Base-by-base conservation (phyloP, 1,284 basidiomycete species). In the Taiwanofungus camphoratus region DNA sequence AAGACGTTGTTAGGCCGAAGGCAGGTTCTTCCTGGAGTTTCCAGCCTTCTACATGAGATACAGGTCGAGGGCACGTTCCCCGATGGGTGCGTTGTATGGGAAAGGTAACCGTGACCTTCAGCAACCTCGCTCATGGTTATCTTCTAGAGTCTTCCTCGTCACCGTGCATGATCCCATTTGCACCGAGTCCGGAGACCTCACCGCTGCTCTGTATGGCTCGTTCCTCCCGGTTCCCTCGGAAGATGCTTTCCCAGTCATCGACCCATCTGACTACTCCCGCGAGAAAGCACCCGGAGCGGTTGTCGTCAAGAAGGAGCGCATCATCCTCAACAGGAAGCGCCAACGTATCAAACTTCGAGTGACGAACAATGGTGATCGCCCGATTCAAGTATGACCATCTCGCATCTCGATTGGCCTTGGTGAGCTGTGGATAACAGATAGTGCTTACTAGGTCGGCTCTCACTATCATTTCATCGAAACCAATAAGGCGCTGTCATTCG, bases 381-480 rank as follows among this genome's bases (percentile, higher is more conserved):
- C 95, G 3, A 85, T 99, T 45, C 95, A 98, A 72, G 87, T 86
- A 44, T 45, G 63, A 52, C 36, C 8, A 13, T 27, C n/a, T 27
- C 26, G 13, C 26, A 13, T 27, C 26, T 27, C 13, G n/a, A n/a
- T 27, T 11, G 20, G 23, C 16, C 21, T n/a, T 38, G 12, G n/a
- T 13, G 15, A 16, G 30, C 23, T n/a, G 20, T 5, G 33, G n/a
- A 24, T 33, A 19, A 13, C 15, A 20, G n/a, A n/a, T 11, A 19
- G 19, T 39, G 15, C n/a, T 27, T 22, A 8, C 8, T 50, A 88
- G 82, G 77, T 95, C 41, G 92, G 92, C 3, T 95, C 92, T 2
- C 92, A 99, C 62, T 99, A 93, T 62, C 88, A 84, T 46, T 96
- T 99, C 66, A 74, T 88, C 51, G 94, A 98, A 66, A 87, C 87